Evolutionary conservation across 371 early-diverging fungal genomes (phyloP), one percentile per base, ranked within the genome.

Genomic region (Mortierella sp.): DNA sequence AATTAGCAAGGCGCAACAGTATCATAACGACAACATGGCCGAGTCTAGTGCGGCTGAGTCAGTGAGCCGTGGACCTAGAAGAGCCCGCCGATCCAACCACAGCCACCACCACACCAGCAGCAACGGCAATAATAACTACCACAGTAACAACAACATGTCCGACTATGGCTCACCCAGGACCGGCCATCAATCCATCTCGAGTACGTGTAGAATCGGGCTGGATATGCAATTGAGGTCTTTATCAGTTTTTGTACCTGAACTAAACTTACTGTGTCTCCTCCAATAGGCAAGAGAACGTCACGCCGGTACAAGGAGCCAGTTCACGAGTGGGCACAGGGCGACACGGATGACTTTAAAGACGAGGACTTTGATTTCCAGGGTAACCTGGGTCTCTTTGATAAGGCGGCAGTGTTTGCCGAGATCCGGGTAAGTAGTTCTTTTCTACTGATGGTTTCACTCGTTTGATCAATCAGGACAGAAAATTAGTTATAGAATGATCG

Each of bases 281-380:
- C 19, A 26, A 44, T 52, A 85, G 82, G 81, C 79, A 85, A 85
- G 60, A 68, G 80, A 65, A 21, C 74, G 10, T 82, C 80, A 13
- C 78, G 79, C 38, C 79, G 72, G 60, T 52, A 79, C 75, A 78
- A 81, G 57, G 80, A 81, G 57, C 76, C 76, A 0, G 63, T 79
- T 42, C 88, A 90, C 72, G 91, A 88, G 16, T 93, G 92, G 93
- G 92, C 92, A 31, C 89, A 90, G 55, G 92, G 91, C 21, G 93
- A 94, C 81, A 93, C 92, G 8, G 87, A 90, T 38, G 91, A 90
- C 34, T 92, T 92, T 48, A 89, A 87, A 73, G 91, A 90, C 47
- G 89, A 95, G 55, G 96, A 96, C 75, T 97, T 97, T 89, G 96
- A 96, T 80, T 96, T 96, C 80, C 95, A 96, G 83, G 92, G 93